Evolutionary conservation across 2,329 filamentous ascomycete genomes (phyloP).

Genomic region (Emmonsiellopsis sp.): DNA sequence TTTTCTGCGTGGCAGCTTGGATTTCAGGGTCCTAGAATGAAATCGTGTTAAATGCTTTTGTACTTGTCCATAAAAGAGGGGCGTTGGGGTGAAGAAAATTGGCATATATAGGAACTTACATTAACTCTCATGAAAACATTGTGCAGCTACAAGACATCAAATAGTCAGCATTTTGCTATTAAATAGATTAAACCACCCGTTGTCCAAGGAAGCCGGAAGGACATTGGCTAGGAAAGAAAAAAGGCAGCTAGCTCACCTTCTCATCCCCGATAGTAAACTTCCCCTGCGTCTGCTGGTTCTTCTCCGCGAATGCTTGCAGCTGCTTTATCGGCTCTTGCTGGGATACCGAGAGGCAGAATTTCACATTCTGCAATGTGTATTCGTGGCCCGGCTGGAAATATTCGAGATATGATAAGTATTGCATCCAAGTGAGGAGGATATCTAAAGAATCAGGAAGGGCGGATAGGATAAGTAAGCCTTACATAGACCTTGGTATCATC

Average conservation of each 20-base stretch:
- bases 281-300: constrained; percentile 81
- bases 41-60: not conserved
- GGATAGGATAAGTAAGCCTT: constrained; percentile 20
- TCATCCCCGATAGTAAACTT: constrained; percentile 96
- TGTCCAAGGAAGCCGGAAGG: not conserved
- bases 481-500: constrained; percentile 90
- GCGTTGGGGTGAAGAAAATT: not conserved
- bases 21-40: constrained; percentile 62
- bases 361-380: constrained; percentile 95
- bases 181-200: not conserved
- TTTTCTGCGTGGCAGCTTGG: constrained; percentile 74
- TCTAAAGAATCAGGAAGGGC: too few species aligned
- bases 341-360: constrained; percentile 69
- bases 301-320: constrained; percentile 64
- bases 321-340: constrained; percentile 67
- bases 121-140: constrained; percentile 93
- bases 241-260: constrained; percentile 53
- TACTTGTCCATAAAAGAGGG: not conserved
- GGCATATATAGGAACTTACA: constrained; percentile 40
- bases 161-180: constrained; percentile 8
- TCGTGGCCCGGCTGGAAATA: constrained; percentile 72
- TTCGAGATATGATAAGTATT: too few species aligned
- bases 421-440: too few species aligned
- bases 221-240: not conserved
- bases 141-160: constrained; percentile 51